A percentile compares a stretch with the other conserved stretches of the same genome.
Evolutionary conservation across 1,284 basidiomycete genomes (phyloP).

Genomic region (Spongiforma sp.): DNA sequence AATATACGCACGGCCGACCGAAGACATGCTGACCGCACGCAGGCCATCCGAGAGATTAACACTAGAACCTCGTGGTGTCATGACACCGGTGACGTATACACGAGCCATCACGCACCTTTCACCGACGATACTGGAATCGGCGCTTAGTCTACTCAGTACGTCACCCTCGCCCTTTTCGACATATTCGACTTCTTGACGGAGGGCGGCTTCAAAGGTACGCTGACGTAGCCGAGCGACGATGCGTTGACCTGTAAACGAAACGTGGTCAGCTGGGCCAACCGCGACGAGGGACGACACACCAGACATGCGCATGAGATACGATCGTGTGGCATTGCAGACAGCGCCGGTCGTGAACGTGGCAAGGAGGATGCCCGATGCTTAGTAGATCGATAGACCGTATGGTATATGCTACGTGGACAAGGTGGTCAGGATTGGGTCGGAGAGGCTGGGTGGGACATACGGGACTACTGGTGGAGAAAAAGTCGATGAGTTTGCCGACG

Average conservation of each 20-base stretch:
- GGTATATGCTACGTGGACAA: slow-evolving; percentile 65
- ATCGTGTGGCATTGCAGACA: slow-evolving; percentile 85
- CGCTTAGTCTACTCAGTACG: slow-evolving; percentile 89
- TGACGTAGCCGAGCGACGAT: slow-evolving; percentile 92
- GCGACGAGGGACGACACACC: slow-evolving; percentile 44
- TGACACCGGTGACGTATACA: not conserved
- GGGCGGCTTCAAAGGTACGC: slow-evolving; percentile 79
- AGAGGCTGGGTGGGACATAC: slow-evolving; percentile 48
- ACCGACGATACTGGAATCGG: slow-evolving; percentile 94
- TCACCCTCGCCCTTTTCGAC: slow-evolving; percentile 95
- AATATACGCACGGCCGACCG: slow-evolving; percentile 76
- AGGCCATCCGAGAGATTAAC: slow-evolving; percentile 93
- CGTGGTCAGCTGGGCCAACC: not conserved
- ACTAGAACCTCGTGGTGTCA: slow-evolving; percentile 40
- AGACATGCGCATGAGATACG: slow-evolving; percentile 88
- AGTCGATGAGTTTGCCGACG: slow-evolving; percentile 91
- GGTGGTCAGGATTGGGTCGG: not conserved
- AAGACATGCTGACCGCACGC: slow-evolving; percentile 86
- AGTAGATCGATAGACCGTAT: slow-evolving; percentile 76
- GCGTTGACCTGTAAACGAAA: slow-evolving; percentile 67
- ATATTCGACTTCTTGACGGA: slow-evolving; percentile 91
- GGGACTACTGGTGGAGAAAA: slow-evolving; percentile 75
- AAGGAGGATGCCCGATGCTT: slow-evolving; percentile 81
- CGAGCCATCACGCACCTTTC: slow-evolving; percentile 67
- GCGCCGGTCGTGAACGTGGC: slow-evolving; percentile 89